Percentiles rank a stretch among this genome's conserved stretches.
phyloP scores from a whole-genome alignment of 192 early-diverging fungal species.

The Jimgerdemannia flammicorona region DNA sequence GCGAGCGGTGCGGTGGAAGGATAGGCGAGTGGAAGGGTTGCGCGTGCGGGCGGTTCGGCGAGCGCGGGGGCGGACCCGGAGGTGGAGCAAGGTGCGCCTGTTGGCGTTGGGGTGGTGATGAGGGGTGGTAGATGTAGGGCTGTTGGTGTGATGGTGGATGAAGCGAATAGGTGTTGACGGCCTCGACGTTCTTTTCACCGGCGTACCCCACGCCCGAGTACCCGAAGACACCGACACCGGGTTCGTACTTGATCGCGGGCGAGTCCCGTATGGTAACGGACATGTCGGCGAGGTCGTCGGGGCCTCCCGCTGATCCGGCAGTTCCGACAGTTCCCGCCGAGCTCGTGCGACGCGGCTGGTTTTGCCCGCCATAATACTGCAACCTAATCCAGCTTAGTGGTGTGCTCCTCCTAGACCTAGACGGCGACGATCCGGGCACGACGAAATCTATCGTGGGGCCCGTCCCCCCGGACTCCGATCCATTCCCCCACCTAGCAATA shows the following conservation, averaged over 20 bases:
- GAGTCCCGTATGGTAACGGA: too few relatives aligned
- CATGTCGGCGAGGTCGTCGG: too few relatives aligned
- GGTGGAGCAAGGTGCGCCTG: too few relatives aligned
- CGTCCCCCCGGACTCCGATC: background rate
- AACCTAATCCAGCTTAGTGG: conserved; percentile 22
- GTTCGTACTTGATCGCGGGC: too few relatives aligned
- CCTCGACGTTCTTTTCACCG: background rate
- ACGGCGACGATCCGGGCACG: background rate
- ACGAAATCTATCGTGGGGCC: background rate
- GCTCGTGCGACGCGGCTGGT: background rate
- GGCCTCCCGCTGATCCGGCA: background rate
- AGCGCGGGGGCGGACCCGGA: background rate
- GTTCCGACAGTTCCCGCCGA: too few relatives aligned
- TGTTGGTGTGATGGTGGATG: background rate
- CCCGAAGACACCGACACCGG: background rate
- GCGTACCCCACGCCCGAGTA: background rate
- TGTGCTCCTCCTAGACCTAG: conserved; percentile 13
- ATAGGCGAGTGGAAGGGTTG: conserved; percentile 27
- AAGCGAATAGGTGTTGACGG: background rate
- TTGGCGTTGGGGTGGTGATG: too few relatives aligned
- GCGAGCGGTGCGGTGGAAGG: background rate
- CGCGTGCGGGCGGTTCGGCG: conserved; percentile 17
- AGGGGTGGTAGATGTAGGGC: background rate
- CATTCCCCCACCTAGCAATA: background rate
- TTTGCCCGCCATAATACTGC: background rate